A percentile compares a stretch with the other conserved stretches of the same genome.
phyloP scores from a whole-genome alignment of 148 eudicot species.

The Nepenthes mirabilis region DNA sequence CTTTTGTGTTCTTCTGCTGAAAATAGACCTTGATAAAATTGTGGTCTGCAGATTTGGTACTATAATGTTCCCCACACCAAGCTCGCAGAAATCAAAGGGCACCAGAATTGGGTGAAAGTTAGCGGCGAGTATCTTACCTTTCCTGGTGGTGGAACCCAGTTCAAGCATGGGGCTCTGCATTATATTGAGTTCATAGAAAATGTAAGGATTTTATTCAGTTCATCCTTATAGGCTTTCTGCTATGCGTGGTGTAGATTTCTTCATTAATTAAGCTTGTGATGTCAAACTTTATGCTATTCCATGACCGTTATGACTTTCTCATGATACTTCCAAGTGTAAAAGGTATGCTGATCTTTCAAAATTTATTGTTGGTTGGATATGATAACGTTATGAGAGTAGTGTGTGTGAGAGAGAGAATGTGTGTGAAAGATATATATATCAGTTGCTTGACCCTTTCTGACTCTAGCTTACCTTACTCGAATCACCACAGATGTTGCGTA shows the following conservation, averaged over 20 bases:
- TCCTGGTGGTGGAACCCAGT: conserved; percentile 73
- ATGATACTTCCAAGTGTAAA: no score
- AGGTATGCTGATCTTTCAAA: no score
- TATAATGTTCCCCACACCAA: conserved; percentile 51
- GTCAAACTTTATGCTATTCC: no score
- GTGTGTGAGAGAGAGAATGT: no score
- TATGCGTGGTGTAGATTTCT: neutral
- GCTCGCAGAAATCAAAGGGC: conserved; percentile 59
- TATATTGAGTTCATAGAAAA: conserved; percentile 48
- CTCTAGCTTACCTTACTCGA: neutral
- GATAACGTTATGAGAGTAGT: no score
- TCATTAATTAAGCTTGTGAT: no score
- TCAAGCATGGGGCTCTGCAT: conserved; percentile 47
- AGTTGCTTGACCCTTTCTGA: neutral
- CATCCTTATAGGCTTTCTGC: neutral
- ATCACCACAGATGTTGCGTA: neutral
- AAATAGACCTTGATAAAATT: neutral
- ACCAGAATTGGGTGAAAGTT: conserved; percentile 66
- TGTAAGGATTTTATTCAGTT: conserved; percentile 13
- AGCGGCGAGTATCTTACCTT: conserved; percentile 51
- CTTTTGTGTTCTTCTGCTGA: neutral
- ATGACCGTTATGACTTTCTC: no score
- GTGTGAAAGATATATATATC: no score
- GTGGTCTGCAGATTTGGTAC: conserved; percentile 44
- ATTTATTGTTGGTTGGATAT: no score